phyloP scores from a whole-genome alignment of 1,284 basidiomycete genomes.

The Pulchroboletus neoregius region DNA sequence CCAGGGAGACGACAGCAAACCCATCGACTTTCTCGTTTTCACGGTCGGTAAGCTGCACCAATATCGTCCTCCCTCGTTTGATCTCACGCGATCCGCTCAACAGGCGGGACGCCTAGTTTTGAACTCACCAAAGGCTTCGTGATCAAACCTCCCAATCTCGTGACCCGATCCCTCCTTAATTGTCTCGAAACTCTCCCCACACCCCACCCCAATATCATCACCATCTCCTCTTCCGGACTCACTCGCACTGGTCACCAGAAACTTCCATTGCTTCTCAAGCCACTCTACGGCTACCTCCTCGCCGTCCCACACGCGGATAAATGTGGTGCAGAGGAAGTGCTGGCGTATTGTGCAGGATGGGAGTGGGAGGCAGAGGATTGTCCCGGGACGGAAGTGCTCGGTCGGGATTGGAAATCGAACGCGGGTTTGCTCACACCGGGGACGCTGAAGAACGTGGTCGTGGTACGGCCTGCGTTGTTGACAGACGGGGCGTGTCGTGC shows the following conservation, averaged over 20 bases:
- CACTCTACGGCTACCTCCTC: slow-evolving; percentile 43
- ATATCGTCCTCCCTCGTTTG: background rate
- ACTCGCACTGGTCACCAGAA: slow-evolving; percentile 40
- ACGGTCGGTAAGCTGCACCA: slow-evolving; percentile 22
- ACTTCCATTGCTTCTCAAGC: slow-evolving; percentile 48
- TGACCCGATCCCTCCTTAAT: slow-evolving; percentile 29
- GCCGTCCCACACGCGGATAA: slow-evolving; percentile 52
- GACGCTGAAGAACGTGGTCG: slow-evolving; percentile 41
- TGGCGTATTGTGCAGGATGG: slow-evolving; percentile 45
- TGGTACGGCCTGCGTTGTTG: slow-evolving; percentile 55
- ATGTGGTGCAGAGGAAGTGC: slow-evolving; percentile 46
- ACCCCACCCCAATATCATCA: slow-evolving; percentile 46
- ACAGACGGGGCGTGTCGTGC: slow-evolving; percentile 54
- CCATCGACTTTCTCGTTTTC: slow-evolving; percentile 26
- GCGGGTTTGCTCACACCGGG: slow-evolving; percentile 39
- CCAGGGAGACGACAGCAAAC: slow-evolving; percentile 13
- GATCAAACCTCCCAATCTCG: slow-evolving; percentile 29
- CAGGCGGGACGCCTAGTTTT: slow-evolving; percentile 22
- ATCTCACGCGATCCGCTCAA: background rate
- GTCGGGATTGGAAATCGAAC: slow-evolving; percentile 37
- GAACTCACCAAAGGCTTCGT: slow-evolving; percentile 25
- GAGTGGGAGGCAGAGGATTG: slow-evolving; percentile 40
- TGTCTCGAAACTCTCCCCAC: slow-evolving; percentile 29
- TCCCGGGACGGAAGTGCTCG: slow-evolving; percentile 38
- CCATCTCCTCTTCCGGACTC: slow-evolving; percentile 51